Conservation (phyloP, 1,284 basidiomycete genomes). For the Moesziomyces sp. region DNA sequence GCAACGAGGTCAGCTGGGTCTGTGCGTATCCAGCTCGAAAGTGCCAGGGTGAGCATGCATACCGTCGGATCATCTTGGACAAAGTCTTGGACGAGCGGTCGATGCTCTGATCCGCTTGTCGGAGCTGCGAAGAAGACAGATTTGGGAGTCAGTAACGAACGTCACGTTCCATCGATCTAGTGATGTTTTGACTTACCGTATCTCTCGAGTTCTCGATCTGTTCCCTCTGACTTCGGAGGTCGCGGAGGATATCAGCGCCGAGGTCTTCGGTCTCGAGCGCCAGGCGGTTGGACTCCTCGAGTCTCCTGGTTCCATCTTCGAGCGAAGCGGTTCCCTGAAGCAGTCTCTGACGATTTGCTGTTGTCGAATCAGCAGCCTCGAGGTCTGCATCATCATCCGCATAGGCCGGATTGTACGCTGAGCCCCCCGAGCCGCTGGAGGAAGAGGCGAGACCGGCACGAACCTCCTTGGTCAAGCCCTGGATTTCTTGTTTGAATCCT, state of each 20-base stretch:
- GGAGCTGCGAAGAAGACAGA: slow-evolving; percentile 67
- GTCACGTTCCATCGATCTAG: too few relatives aligned
- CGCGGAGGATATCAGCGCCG: slow-evolving; percentile 89
- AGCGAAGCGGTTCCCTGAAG: slow-evolving; percentile 68
- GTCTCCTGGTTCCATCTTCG: slow-evolving; percentile 72
- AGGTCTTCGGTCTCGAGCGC: slow-evolving; percentile 96
- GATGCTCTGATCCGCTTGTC: slow-evolving; percentile 73
- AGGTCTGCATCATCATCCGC: slow-evolving; percentile 47
- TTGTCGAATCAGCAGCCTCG: slow-evolving; percentile 41
- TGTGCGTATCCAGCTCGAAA: neutral
- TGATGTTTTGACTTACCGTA: slow-evolving; percentile 73
- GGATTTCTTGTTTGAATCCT: slow-evolving; percentile 51
- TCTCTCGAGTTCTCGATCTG: slow-evolving; percentile 94
- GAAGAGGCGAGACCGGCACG: slow-evolving; percentile 23
- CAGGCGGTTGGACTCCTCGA: slow-evolving; percentile 90
- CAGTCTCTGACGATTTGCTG: slow-evolving; percentile 69
- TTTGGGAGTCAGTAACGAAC: neutral
- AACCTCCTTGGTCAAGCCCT: slow-evolving; percentile 52
- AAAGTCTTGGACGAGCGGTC: slow-evolving; percentile 74
- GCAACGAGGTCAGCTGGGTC: slow-evolving; percentile 3
- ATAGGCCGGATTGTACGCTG: slow-evolving; percentile 26
- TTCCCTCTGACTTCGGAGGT: slow-evolving; percentile 87
- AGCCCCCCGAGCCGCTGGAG: slow-evolving; percentile 9
- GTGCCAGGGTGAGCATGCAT: slow-evolving; percentile 45
- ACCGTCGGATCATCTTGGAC: slow-evolving; percentile 75